Conservation (phyloP, 176 grass and related monocot species). For the Triticum timopheevii region DNA sequence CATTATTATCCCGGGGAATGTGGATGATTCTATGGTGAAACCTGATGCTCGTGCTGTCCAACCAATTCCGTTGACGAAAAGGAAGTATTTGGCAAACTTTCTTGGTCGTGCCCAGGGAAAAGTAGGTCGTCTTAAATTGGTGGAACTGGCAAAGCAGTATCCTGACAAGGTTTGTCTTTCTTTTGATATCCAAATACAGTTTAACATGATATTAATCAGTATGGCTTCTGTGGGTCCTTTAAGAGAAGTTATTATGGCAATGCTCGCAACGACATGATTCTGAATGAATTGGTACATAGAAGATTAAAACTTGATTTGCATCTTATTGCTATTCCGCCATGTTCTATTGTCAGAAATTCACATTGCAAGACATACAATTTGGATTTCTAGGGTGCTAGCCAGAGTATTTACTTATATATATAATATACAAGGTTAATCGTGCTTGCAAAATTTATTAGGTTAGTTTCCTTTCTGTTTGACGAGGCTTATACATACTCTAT, state of each 20-base stretch:
- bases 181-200: constrained; percentile 19
- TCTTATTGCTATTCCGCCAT: background rate
- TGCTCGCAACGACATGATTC: background rate
- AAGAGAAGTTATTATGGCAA: background rate
- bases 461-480: constrained; percentile 7
- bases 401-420: background rate
- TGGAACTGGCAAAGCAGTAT: constrained; percentile 87
- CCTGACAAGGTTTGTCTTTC: constrained; percentile 74
- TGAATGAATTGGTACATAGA: background rate
- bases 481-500: constrained; percentile 11
- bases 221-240: background rate
- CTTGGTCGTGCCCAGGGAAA: constrained; percentile 86
- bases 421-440: constrained; percentile 9
- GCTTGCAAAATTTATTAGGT: background rate
- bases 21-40: constrained; percentile 91
- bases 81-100: constrained; percentile 91
- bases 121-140: constrained; percentile 75
- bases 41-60: constrained; percentile 46
- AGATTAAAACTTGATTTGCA: background rate
- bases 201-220: background rate
- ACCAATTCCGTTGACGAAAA: constrained; percentile 67
- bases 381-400: background rate
- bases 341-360: background rate
- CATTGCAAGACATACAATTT: background rate
- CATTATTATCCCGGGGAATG: constrained; percentile 93